phyloP scores from a whole-genome alignment of 352 stramenopile species.

The Globisporangium solare region DNA sequence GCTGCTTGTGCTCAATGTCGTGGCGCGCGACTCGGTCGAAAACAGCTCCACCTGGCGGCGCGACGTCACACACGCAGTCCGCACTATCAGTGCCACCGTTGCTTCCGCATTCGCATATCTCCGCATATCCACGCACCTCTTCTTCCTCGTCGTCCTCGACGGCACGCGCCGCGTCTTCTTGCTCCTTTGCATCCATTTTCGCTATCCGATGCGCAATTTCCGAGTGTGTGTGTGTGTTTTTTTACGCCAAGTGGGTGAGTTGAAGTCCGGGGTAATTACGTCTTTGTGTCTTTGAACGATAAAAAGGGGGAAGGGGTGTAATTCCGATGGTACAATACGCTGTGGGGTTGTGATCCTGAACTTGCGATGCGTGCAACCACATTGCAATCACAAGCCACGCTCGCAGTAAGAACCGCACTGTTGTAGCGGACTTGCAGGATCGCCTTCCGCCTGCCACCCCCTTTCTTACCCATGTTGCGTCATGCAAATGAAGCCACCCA shows the following conservation, averaged over 20 bases:
- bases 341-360: too few relatives aligned
- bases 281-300: too few relatives aligned
- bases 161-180: neutral
- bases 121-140: neutral
- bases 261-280: neutral
- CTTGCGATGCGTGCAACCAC: too few relatives aligned
- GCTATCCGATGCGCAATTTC: neutral
- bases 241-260: conserved; percentile 5
- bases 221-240: neutral
- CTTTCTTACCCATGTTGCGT: too few relatives aligned
- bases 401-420: too few relatives aligned
- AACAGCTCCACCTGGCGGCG: conserved; percentile 25
- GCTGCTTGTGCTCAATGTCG: conserved; percentile 1
- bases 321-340: too few relatives aligned
- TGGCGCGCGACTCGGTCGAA: conserved; percentile 10
- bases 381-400: too few relatives aligned
- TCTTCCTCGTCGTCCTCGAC: conserved; percentile 13
- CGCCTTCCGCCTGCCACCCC: too few relatives aligned
- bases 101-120: neutral
- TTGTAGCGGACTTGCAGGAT: too few relatives aligned
- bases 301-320: too few relatives aligned
- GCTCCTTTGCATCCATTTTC: conserved; percentile 10
- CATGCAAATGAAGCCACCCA: neutral
- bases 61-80: neutral
- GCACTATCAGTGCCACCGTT: neutral